Percentiles rank a stretch among this genome's conserved stretches.
phyloP scores from a whole-genome alignment of 108 stramenopile species.

The Nannochloropsis salina region DNA sequence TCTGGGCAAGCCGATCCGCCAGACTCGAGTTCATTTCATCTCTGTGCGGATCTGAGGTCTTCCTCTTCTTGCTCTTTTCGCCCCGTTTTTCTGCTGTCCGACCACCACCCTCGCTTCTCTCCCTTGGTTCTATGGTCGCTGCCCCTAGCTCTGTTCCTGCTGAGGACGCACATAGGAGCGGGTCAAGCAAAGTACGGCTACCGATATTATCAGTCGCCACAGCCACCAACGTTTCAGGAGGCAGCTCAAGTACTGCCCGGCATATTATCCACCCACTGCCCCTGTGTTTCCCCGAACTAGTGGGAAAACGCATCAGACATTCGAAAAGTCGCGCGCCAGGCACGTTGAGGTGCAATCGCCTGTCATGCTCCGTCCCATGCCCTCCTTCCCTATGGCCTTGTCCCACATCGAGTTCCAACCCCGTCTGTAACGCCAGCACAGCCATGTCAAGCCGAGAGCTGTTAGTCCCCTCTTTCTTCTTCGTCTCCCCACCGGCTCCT shows the following conservation, averaged over 20 bases:
- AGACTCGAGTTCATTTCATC: not conserved
- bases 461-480: not conserved
- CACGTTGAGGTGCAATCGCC: constrained; percentile 31
- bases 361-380: not conserved
- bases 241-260: constrained; percentile 36
- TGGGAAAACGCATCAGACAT: constrained; percentile 36
- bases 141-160: constrained; percentile 2
- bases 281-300: not conserved
- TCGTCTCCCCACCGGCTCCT: not conserved
- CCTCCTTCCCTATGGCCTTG: constrained; percentile 18
- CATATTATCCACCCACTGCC: not conserved
- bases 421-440: constrained; percentile 33
- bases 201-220: constrained; percentile 40
- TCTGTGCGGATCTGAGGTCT: no score
- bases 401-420: constrained; percentile 26
- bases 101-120: not conserved
- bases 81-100: not conserved
- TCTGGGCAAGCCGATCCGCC: not conserved
- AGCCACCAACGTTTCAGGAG: constrained; percentile 33
- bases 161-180: constrained; percentile 29
- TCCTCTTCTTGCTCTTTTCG: not conserved
- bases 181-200: constrained; percentile 41
- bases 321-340: constrained; percentile 42
- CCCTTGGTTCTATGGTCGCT: not conserved
- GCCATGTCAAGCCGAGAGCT: constrained; percentile 5